A percentile compares a stretch with the other conserved stretches of the same genome.
Conservation (phyloP, 2,329 filamentous ascomycete species). For the Periconia sp. region DNA sequence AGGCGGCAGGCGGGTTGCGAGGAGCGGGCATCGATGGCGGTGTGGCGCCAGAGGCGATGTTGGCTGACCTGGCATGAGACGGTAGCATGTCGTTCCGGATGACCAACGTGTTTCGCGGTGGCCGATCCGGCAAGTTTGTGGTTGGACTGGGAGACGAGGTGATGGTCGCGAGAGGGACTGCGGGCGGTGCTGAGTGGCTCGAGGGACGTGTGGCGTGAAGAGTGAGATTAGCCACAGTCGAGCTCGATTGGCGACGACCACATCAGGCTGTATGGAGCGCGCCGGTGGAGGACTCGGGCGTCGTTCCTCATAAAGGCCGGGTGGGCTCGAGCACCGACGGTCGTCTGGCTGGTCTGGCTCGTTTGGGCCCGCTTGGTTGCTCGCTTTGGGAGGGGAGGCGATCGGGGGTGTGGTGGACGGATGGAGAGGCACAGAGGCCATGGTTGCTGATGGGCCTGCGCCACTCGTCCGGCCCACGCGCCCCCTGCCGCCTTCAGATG, state of each 20-base stretch:
- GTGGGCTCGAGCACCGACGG: too few relatives aligned
- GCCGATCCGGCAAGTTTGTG: conserved; percentile 4
- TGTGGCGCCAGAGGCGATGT: conserved; percentile 8
- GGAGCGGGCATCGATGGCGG: too few relatives aligned
- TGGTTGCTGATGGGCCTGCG: too few relatives aligned
- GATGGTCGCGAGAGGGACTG: conserved; percentile 4
- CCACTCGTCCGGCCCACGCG: too few relatives aligned
- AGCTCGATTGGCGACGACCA: conserved; percentile 8
- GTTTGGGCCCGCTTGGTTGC: conserved; percentile 4
- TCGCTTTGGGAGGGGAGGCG: background rate
- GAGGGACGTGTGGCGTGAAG: conserved; percentile 9
- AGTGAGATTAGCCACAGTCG: conserved; percentile 12
- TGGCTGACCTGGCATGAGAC: conserved; percentile 5
- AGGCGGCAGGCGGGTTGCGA: background rate
- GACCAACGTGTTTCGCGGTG: conserved; percentile 10
- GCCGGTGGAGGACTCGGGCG: conserved; percentile 1
- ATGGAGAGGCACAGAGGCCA: background rate
- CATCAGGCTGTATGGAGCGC: conserved; percentile 13
- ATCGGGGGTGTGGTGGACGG: too few relatives aligned
- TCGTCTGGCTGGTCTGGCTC: too few relatives aligned
- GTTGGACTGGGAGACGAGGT: conserved; percentile 4
- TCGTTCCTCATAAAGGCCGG: conserved; percentile 11
- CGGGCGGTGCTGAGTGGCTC: conserved; percentile 4
- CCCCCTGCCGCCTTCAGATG: too few relatives aligned
- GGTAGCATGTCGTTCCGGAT: conserved; percentile 7